Evolutionary conservation across 129 eudicot species (phyloP).

Genomic region (Glebionis coronaria): DNA sequence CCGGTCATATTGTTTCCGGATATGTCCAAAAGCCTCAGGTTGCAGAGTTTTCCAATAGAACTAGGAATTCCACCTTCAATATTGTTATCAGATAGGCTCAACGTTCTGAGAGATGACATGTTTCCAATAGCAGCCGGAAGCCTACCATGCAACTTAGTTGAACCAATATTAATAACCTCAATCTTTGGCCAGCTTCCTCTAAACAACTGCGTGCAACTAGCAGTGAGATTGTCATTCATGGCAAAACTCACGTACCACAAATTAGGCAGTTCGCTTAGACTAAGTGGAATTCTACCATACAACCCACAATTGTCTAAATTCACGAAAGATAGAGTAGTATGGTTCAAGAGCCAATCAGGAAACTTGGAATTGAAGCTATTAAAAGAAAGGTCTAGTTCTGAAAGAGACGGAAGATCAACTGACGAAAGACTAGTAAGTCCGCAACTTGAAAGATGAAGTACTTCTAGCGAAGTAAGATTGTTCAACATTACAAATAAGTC

Average conservation of each 20-base stretch:
- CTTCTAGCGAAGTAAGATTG: constrained; percentile 23
- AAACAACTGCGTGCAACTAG: constrained; percentile 23
- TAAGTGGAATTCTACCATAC: constrained; percentile 40
- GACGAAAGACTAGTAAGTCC: constrained; percentile 13
- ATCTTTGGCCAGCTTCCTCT: constrained; percentile 37
- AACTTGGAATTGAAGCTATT: constrained; percentile 25
- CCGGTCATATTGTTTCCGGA: constrained; percentile 42
- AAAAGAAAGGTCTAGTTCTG: constrained; percentile 30
- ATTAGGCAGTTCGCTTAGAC: constrained; percentile 33
- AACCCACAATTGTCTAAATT: constrained; percentile 28
- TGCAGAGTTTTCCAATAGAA: constrained; percentile 41
- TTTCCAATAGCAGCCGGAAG: constrained; percentile 42
- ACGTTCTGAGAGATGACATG: constrained; percentile 28
- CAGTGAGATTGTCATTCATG: constrained; percentile 37
- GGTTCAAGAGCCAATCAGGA: constrained; percentile 39
- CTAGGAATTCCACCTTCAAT: constrained; percentile 41
- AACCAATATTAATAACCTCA: constrained; percentile 30
- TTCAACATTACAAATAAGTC: constrained; percentile 27
- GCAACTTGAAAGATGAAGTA: constrained; percentile 28
- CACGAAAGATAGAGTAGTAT: constrained; percentile 23
- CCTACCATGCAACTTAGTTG: constrained; percentile 40
- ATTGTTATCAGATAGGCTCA: constrained; percentile 26
- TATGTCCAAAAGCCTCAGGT: constrained; percentile 29
- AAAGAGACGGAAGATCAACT: constrained; percentile 31
- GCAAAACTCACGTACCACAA: constrained; percentile 37